phyloP scores from a whole-genome alignment of 805 yeast genomes.

The Metschnikowia corniflorae region DNA sequence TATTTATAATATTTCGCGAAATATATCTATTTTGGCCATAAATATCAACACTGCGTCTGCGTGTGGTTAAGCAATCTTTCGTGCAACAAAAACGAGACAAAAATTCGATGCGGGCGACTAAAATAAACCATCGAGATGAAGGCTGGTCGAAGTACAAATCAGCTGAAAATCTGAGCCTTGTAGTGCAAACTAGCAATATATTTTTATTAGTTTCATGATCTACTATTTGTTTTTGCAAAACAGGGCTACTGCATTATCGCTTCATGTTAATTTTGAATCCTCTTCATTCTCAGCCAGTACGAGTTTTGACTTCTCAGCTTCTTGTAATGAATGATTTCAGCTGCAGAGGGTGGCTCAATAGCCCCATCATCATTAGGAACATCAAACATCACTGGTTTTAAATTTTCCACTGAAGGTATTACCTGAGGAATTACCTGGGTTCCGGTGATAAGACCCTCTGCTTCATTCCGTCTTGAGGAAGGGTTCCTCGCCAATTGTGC shows the following conservation, averaged over 20 bases:
- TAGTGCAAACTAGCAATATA: too few species aligned
- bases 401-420: slow-evolving; percentile 5
- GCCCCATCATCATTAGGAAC: slow-evolving; percentile 16
- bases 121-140: too few species aligned
- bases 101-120: too few species aligned
- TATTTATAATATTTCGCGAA: too few species aligned
- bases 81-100: too few species aligned
- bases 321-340: slow-evolving; percentile 14
- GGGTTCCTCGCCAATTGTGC: slow-evolving; percentile 45
- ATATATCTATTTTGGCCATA: too few species aligned
- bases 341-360: slow-evolving; percentile 17
- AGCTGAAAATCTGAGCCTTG: too few species aligned
- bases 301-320: slow-evolving; percentile 3
- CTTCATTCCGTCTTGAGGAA: slow-evolving; percentile 28
- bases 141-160: background rate
- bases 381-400: slow-evolving; percentile 17
- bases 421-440: slow-evolving; percentile 20
- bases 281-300: slow-evolving; percentile 10
- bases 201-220: too few species aligned
- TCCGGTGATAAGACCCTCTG: slow-evolving; percentile 31
- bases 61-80: too few species aligned
- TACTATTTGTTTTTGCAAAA: too few species aligned
- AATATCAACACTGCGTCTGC: too few species aligned
- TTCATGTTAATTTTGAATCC: slow-evolving; percentile 8
- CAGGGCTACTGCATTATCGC: slow-evolving; percentile 1